Percentiles rank a stretch among this genome's conserved stretches.
Conservation (phyloP, 2,329 filamentous ascomycete species). For the Neofusicoccum laricinum region DNA sequence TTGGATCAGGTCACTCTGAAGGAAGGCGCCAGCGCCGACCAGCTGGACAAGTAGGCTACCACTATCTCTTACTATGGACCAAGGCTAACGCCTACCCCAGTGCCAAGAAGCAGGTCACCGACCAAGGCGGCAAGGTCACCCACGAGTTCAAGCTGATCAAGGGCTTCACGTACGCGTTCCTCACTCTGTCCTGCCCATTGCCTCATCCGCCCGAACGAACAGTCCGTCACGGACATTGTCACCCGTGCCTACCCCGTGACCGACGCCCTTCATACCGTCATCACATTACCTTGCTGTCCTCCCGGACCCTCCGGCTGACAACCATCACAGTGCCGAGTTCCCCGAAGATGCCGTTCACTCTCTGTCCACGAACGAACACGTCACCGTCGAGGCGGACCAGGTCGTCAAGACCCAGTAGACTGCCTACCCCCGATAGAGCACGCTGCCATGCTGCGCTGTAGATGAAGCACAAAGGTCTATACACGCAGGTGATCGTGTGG, state of each 20-base stretch:
- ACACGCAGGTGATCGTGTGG: slow-evolving; percentile 14
- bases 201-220: not conserved
- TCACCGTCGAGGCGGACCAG: slow-evolving; percentile 76
- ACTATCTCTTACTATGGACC: not conserved
- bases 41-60: slow-evolving; percentile 64
- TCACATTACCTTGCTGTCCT: not conserved
- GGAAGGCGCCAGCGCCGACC: slow-evolving; percentile 60
- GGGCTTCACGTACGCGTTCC: slow-evolving; percentile 75
- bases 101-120: slow-evolving; percentile 70
- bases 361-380: slow-evolving; percentile 66
- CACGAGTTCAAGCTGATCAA: slow-evolving; percentile 84
- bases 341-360: slow-evolving; percentile 64
- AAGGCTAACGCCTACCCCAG: slow-evolving; percentile 41
- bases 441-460: not conserved
- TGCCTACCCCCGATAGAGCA: not conserved
- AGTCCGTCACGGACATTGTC: not conserved
- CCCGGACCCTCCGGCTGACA: slow-evolving; percentile 6
- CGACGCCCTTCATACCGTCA: not conserved
- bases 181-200: not conserved
- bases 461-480: not conserved
- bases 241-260: too few relatives aligned
- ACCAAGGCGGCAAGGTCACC: slow-evolving; percentile 78
- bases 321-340: slow-evolving; percentile 63
- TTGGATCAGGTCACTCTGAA: slow-evolving; percentile 72
- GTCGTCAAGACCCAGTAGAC: slow-evolving; percentile 69